Percentiles rank a stretch among this genome's conserved stretches.
Evolutionary conservation across 2,329 filamentous ascomycete species (phyloP).

Genomic region (Alternaria sp.): DNA sequence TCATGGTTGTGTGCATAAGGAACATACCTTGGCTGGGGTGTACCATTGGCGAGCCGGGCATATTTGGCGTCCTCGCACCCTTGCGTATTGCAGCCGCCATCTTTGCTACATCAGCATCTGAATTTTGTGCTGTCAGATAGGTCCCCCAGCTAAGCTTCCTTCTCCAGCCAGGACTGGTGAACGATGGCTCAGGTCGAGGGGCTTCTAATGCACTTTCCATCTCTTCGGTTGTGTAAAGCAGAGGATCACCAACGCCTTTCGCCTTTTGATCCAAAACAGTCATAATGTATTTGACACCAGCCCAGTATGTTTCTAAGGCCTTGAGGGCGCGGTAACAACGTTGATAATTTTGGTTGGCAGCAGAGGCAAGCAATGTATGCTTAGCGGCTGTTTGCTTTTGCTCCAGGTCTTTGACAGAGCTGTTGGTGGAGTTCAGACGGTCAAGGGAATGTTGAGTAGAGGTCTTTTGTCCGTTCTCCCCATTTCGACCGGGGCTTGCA

Average conservation of each 20-base stretch:
- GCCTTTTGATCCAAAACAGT: slow-evolving; percentile 87
- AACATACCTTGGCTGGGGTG: slow-evolving; percentile 60
- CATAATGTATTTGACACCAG: slow-evolving; percentile 84
- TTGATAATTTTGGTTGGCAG: slow-evolving; percentile 87
- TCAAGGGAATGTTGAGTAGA: slow-evolving; percentile 7
- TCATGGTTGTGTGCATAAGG: neutral
- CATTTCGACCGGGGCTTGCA: slow-evolving; percentile 28
- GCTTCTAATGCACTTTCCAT: slow-evolving; percentile 74
- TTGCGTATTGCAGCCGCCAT: slow-evolving; percentile 44
- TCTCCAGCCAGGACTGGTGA: slow-evolving; percentile 62
- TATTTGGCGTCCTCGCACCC: slow-evolving; percentile 38
- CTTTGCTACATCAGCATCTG: slow-evolving; percentile 41
- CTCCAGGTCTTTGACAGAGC: slow-evolving; percentile 32
- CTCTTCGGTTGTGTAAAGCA: slow-evolving; percentile 73
- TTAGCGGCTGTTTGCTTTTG: slow-evolving; percentile 62
- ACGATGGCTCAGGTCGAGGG: slow-evolving; percentile 58
- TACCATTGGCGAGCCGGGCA: slow-evolving; percentile 57
- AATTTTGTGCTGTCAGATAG: slow-evolving; percentile 47
- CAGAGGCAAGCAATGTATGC: slow-evolving; percentile 79
- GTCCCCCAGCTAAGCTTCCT: slow-evolving; percentile 56
- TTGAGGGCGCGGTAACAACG: slow-evolving; percentile 84
- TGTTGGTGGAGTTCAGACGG: slow-evolving; percentile 18
- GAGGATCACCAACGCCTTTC: slow-evolving; percentile 82
- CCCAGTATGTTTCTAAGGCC: slow-evolving; percentile 84
- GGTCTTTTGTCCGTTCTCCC: slow-evolving; percentile 11